Percentiles rank a stretch among this genome's conserved stretches.
These are phyloP conservation scores for Auriculariales sp. DNA, from an alignment of 768 basidiomycete genomes.

Conservation along the genomic window DNA sequence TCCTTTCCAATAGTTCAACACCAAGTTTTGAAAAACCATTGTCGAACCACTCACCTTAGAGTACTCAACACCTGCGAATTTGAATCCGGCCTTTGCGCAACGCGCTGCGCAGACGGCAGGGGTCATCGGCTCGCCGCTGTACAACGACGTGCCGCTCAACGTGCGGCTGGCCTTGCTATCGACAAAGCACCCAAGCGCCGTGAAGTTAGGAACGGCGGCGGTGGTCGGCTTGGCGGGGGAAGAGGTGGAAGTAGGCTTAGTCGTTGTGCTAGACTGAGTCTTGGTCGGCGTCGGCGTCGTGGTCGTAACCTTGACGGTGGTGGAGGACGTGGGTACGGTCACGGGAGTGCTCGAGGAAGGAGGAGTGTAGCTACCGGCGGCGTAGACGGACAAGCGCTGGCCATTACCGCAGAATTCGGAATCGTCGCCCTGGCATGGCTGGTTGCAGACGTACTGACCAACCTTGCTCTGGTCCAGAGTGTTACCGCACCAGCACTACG, in stretches of 20 bases:
- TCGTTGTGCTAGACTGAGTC: too few relatives aligned
- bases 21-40: too few relatives aligned
- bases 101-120: conserved; percentile 1
- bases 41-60: conserved; percentile 13
- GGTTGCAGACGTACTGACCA: conserved; percentile 14
- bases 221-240: not conserved
- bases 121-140: conserved; percentile 1
- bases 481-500: conserved; percentile 20
- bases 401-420: conserved; percentile 17
- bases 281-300: conserved; percentile 23
- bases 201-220: not conserved
- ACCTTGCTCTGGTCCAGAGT: conserved; percentile 7
- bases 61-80: conserved; percentile 63
- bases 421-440: conserved; percentile 16
- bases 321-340: conserved; percentile 19
- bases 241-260: not conserved
- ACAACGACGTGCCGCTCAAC: not conserved
- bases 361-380: conserved; percentile 31
- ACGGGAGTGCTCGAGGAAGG: conserved; percentile 13
- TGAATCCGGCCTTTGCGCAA: conserved; percentile 27
- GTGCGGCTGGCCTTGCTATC: not conserved
- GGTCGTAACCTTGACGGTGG: conserved; percentile 41
- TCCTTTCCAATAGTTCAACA: not conserved
- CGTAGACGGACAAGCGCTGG: conserved; percentile 15
- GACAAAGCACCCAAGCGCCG: conserved; percentile 32